Conservation (phyloP, 2,329 filamentous ascomycete genomes). For the Aspergillus novoparasiticus region DNA sequence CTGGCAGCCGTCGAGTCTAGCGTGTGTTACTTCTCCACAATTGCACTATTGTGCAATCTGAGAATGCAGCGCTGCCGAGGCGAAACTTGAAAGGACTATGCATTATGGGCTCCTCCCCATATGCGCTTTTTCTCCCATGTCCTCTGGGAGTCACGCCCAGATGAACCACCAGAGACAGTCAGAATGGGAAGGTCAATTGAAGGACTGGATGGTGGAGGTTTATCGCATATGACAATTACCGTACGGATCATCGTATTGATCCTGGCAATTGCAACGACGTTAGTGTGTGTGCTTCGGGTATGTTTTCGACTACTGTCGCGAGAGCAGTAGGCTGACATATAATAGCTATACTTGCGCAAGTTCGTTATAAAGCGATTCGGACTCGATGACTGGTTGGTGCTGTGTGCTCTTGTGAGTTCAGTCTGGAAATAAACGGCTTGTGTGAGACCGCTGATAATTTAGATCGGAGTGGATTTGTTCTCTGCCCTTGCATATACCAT, state of each 20-base stretch:
- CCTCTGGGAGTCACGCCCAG: neutral
- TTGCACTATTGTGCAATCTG: neutral
- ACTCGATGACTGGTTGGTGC: slow-evolving; percentile 20
- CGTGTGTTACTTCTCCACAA: neutral
- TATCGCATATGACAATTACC: slow-evolving; percentile 4
- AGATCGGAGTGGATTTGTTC: slow-evolving; percentile 16
- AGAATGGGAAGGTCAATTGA: neutral
- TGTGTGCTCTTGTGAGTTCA: slow-evolving; percentile 15
- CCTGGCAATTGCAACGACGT: slow-evolving; percentile 6
- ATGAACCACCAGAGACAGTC: neutral
- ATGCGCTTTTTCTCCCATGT: neutral
- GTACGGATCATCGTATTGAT: slow-evolving; percentile 5
- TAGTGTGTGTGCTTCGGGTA: slow-evolving; percentile 11
- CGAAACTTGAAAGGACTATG: no score
- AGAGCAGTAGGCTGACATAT: neutral
- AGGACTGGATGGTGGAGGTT: neutral
- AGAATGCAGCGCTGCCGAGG: no score
- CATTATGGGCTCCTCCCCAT: neutral
- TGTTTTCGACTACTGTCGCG: neutral
- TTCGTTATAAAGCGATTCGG: slow-evolving; percentile 18
- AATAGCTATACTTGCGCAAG: slow-evolving; percentile 19
- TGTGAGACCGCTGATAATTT: neutral
- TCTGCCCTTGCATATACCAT: slow-evolving; percentile 17
- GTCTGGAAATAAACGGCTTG: neutral
- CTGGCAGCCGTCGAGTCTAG: neutral